These are phyloP conservation scores for Saururus chinensis DNA, from an alignment of 164 flowering plant species.

Conservation along the genomic window DNA sequence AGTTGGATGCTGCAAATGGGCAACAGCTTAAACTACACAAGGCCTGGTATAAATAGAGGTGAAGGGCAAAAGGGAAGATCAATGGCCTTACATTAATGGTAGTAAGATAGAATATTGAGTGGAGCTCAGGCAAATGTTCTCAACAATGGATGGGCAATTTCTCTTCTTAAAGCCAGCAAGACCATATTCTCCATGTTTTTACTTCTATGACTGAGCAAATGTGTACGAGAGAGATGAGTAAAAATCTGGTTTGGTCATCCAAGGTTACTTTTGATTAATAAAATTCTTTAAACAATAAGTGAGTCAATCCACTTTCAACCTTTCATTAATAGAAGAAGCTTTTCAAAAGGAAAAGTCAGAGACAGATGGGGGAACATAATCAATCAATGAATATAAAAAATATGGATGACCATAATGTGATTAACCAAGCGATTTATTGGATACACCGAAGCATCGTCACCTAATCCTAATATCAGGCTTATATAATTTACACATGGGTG, in stretches of 20 bases:
- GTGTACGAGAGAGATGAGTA: not conserved
- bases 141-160: too few relatives aligned
- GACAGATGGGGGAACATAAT: not conserved
- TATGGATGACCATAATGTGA: not conserved
- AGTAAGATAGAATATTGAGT: too few relatives aligned
- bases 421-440: not conserved
- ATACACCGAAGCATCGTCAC: not conserved
- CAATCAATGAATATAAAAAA: not conserved
- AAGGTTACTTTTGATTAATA: not conserved
- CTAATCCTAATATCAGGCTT: too few relatives aligned
- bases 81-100: too few relatives aligned
- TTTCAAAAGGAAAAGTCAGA: not conserved
- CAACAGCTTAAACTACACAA: not conserved
- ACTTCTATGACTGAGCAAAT: too few relatives aligned
- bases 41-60: not conserved
- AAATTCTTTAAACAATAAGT: too few relatives aligned
- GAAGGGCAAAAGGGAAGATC: too few relatives aligned
- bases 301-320: not conserved
- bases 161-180: too few relatives aligned
- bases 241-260: not conserved
- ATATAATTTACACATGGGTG: too few relatives aligned
- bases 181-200: too few relatives aligned
- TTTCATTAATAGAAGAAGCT: not conserved
- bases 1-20: too few relatives aligned
- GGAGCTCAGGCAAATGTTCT: too few relatives aligned